These are phyloP conservation scores for Phytophthora pluvialis DNA, from an alignment of 352 stramenopile genomes.

Conservation along the genomic window DNA sequence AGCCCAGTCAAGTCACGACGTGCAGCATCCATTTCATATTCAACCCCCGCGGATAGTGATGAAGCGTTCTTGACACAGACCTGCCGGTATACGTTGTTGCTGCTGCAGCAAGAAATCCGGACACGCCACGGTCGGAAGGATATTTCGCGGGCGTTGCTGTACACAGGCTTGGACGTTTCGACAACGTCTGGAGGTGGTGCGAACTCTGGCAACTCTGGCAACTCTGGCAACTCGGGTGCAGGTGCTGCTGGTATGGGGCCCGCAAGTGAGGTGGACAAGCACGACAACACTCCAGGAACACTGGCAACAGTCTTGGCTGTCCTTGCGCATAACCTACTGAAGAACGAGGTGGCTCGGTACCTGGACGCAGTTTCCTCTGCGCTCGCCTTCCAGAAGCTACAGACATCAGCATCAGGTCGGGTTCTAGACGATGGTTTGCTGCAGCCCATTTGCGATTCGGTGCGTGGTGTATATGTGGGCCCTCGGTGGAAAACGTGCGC, in stretches of 20 bases:
- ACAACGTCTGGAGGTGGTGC: constrained; percentile 19
- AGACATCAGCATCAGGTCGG: constrained; percentile 60
- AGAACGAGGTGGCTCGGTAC: constrained; percentile 74
- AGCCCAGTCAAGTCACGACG: constrained; percentile 33
- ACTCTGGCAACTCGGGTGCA: constrained; percentile 11
- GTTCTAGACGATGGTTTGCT: constrained; percentile 80
- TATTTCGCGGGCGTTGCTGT: constrained; percentile 68
- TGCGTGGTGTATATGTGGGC: constrained; percentile 78
- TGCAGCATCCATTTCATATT: constrained; percentile 35
- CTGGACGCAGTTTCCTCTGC: constrained; percentile 72
- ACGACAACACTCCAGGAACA: constrained; percentile 47
- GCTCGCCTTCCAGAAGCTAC: constrained; percentile 66
- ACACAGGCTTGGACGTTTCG: constrained; percentile 39
- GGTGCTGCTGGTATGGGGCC: constrained; percentile 29
- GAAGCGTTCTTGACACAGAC: constrained; percentile 69
- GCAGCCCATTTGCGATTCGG: constrained; percentile 86
- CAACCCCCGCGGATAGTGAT: constrained; percentile 37
- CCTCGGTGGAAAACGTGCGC: constrained; percentile 84
- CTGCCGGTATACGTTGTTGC: constrained; percentile 67
- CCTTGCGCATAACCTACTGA: constrained; percentile 81
- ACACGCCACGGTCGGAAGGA: constrained; percentile 77
- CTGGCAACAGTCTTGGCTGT: constrained; percentile 68
- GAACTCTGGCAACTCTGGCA: constrained; percentile 21
- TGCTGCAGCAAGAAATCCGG: constrained; percentile 86
- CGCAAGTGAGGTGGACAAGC: constrained; percentile 49